Percentiles rank a stretch among this genome's conserved stretches.
Evolutionary conservation across 495 filamentous ascomycete genomes (phyloP).

Genomic region (Penicillium soppii): DNA sequence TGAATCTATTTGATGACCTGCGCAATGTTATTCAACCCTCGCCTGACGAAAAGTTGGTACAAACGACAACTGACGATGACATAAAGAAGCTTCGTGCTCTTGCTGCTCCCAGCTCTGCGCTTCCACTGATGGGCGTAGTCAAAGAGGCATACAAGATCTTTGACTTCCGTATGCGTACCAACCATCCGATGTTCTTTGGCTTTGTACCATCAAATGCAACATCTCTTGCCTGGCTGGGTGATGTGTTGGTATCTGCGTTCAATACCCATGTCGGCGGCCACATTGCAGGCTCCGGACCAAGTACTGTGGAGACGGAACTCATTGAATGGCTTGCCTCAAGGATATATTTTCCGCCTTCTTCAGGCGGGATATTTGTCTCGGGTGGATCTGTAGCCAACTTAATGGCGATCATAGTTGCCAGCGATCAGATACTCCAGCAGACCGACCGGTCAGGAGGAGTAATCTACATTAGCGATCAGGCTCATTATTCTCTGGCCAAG

Average conservation of each 20-base stretch:
- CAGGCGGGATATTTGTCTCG: constrained; percentile 24
- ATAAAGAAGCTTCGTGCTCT: too few species aligned
- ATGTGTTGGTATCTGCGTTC: background rate
- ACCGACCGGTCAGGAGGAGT: constrained; percentile 7
- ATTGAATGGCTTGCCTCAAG: constrained; percentile 15
- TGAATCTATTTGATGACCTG: too few species aligned
- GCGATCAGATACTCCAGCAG: constrained; percentile 16
- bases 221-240: background rate
- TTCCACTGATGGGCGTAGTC: too few species aligned
- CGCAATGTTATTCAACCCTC: too few species aligned
- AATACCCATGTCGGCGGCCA: background rate
- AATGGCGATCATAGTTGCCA: constrained; percentile 19
- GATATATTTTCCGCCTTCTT: constrained; percentile 11
- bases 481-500: constrained; percentile 25
- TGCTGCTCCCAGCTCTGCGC: too few species aligned
- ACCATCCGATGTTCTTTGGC: background rate
- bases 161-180: too few species aligned
- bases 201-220: background rate
- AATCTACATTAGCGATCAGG: constrained; percentile 25
- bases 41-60: too few species aligned
- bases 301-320: background rate
- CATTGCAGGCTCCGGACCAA: background rate
- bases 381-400: constrained; percentile 31
- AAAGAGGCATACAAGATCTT: too few species aligned
- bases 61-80: too few species aligned